Evolutionary conservation across 2,329 filamentous ascomycete genomes (phyloP).

Genomic region (Colletotrichum musae): DNA sequence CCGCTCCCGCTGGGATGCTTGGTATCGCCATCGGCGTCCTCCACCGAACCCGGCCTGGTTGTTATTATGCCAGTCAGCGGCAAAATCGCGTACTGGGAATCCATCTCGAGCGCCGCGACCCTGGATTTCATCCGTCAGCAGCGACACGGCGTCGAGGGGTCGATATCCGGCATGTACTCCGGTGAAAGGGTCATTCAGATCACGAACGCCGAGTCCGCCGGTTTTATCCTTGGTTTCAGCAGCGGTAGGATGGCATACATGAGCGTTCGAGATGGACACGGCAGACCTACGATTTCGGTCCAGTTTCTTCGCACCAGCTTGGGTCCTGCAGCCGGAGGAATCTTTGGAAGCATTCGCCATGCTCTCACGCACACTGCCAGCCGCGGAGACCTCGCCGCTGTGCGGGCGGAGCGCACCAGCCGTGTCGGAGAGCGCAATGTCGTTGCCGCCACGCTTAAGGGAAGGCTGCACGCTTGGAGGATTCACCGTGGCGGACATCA

Average conservation of each 20-base stretch:
- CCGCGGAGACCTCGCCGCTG: conserved; percentile 84
- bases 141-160: conserved; percentile 83
- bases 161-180: conserved; percentile 80
- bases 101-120: conserved; percentile 88
- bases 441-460: conserved; percentile 83
- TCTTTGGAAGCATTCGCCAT: conserved; percentile 86
- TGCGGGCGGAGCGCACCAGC: conserved; percentile 79
- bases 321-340: conserved; percentile 71
- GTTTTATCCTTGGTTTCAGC: conserved; percentile 88
- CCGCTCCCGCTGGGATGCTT: conserved; percentile 87
- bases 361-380: conserved; percentile 79
- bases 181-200: conserved; percentile 85
- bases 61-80: conserved; percentile 88
- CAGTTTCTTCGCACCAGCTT: conserved; percentile 80
- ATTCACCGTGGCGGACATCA: conserved; percentile 90
- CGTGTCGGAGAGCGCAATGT: conserved; percentile 88
- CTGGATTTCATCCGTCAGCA: conserved; percentile 87
- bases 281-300: conserved; percentile 83
- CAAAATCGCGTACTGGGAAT: conserved; percentile 95
- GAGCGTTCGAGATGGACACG: conserved; percentile 87
- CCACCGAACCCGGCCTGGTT: conserved; percentile 87
- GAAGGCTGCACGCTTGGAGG: conserved; percentile 87
- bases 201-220: conserved; percentile 86
- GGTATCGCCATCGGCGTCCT: conserved; percentile 82
- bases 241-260: conserved; percentile 90